Evolutionary conservation across 441 rosid genomes (phyloP).

Genomic region (Populus hybrid): DNA sequence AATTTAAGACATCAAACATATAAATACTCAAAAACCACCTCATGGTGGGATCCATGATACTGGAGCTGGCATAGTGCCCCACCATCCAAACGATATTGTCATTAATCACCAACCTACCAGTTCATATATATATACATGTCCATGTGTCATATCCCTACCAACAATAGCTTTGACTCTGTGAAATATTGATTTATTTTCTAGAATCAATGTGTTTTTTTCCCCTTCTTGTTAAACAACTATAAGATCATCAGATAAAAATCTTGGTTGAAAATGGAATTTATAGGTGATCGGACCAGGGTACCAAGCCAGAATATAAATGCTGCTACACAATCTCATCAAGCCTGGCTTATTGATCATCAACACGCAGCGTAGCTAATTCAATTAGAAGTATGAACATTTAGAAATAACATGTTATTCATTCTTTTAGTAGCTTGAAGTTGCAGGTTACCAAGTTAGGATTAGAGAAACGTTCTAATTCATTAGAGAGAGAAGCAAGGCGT

Average conservation of each 20-base stretch:
- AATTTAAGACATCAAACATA: constrained; percentile 9
- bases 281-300: neutral
- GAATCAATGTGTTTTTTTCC: neutral
- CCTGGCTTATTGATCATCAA: neutral
- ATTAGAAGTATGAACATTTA: neutral
- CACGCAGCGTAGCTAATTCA: neutral
- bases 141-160: constrained; percentile 20
- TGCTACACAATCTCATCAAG: neutral
- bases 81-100: constrained; percentile 14
- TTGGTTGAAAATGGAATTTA: neutral
- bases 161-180: constrained; percentile 20
- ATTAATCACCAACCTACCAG: constrained; percentile 2
- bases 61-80: neutral
- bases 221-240: constrained; percentile 17
- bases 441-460: neutral
- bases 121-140: neutral
- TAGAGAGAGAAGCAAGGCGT: neutral
- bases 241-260: constrained; percentile 6
- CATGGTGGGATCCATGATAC: neutral
- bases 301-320: neutral
- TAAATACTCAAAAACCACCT: neutral
- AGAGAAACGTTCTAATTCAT: neutral
- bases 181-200: neutral
- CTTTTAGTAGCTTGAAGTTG: neutral
- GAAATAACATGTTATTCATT: neutral